These are phyloP conservation scores for Trametes pubescens DNA, from an alignment of 1,284 basidiomycete genomes.

Conservation along the genomic window DNA sequence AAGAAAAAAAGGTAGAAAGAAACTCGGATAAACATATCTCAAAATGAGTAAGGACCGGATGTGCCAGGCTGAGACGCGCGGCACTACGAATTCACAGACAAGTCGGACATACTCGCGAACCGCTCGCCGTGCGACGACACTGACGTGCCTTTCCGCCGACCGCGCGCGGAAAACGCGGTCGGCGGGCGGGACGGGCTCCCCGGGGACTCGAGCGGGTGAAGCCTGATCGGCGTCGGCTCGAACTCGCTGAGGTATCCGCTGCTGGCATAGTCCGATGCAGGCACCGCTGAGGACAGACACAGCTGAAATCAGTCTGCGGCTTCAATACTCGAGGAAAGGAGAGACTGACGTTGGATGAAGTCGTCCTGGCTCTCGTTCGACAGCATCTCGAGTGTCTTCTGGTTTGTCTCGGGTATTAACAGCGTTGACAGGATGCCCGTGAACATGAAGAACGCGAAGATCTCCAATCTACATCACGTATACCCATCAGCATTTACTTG, in stretches of 20 bases:
- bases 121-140: slow-evolving; percentile 15
- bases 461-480: slow-evolving; percentile 53
- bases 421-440: slow-evolving; percentile 82
- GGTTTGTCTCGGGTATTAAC: slow-evolving; percentile 81
- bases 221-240: slow-evolving; percentile 20
- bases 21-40: neutral
- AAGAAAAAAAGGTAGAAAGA: neutral
- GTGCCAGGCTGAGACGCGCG: neutral
- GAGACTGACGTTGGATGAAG: slow-evolving; percentile 51
- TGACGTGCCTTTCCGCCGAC: slow-evolving; percentile 9
- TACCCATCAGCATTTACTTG: neutral
- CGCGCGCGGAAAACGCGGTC: neutral
- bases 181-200: slow-evolving; percentile 12
- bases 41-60: neutral
- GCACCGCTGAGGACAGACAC: neutral
- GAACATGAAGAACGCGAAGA: slow-evolving; percentile 84
- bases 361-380: slow-evolving; percentile 75
- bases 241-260: slow-evolving; percentile 17
- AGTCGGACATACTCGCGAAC: slow-evolving; percentile 23
- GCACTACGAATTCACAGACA: slow-evolving; percentile 16
- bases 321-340: neutral
- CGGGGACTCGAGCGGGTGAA: slow-evolving; percentile 18
- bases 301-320: too few species aligned
- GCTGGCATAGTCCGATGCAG: slow-evolving; percentile 4
- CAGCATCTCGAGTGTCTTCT: slow-evolving; percentile 71